Evolutionary conservation across 257 asterid genomes (phyloP), one percentile per base, ranked within the genome.

Genomic region (Coffea canephora): DNA sequence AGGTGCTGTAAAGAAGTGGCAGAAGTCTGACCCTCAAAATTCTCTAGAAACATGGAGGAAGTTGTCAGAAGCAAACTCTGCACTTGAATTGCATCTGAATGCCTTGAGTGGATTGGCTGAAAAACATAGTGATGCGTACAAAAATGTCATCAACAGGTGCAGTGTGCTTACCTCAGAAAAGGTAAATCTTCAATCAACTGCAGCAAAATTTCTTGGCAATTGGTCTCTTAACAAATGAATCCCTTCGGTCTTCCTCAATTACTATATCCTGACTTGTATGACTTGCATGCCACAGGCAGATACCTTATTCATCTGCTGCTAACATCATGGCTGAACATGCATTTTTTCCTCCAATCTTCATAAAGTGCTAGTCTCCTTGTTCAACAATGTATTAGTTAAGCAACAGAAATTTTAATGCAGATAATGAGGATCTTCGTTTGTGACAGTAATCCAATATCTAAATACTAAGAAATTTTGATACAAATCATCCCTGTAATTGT

Each of bases 1-100:
- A 79, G 98, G 99, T 76, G 97, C 99, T 68, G 97, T 94, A 77
- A 96, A 94, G 93, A 94, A 89, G 87, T 96, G 98, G 99, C 99
- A 92, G 84, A 96, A 91, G 71, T 81, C 95, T 78, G 98, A 96
- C 79, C 98, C 98, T 61, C 81, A 91, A 87, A 89, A 79, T 75
- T 86, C 99, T 59, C 77, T 74, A 3, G 93, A 90, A 80, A 96
- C 94, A 76, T 96, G 99, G 99, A 94, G 82, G 79, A 89, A 87
- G 77, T 85, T 96, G 84, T 91, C 97, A 67, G 96, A 89, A 83
- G 92, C 92, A 76, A 96, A 94, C 79, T 84, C 94, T 77, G 82
- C 90, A 9, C 93, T 96, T 62, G 99, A 96, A 83, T 80, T 85
- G 82, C 91, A 92, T 85, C 90, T 96, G 78, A 87, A 84, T 74